A percentile compares a stretch with the other conserved stretches of the same genome.
phyloP scores from a whole-genome alignment of 225 moss, liverwort and hornwort species.

The Pseudisothecium myosuroides region DNA sequence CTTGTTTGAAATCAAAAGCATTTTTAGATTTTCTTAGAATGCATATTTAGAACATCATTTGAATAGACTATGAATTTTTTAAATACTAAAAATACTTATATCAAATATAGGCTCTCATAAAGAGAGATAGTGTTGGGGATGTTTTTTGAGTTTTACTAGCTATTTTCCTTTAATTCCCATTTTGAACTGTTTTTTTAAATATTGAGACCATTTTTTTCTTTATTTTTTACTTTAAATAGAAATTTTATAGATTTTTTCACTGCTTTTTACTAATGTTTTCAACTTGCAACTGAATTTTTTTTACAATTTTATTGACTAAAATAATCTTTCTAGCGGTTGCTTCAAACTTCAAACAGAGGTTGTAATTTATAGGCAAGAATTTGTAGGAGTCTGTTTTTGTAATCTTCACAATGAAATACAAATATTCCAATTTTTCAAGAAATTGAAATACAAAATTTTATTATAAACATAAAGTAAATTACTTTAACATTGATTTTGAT shows the following conservation, averaged over 20 bases:
- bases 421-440: not conserved
- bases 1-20: not conserved
- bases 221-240: too few species aligned
- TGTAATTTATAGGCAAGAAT: not conserved
- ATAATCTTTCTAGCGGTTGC: rapidly evolving
- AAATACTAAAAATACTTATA: not conserved
- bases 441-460: not conserved
- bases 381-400: rapidly evolving
- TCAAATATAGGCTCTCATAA: not conserved
- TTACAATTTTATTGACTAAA: rapidly evolving
- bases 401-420: not conserved
- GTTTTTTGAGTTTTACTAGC: not conserved
- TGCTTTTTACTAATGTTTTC: too few species aligned
- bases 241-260: too few species aligned
- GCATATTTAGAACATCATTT: not conserved
- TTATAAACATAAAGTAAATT: not conserved
- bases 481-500: not conserved
- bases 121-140: not conserved
- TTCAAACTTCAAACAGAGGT: too few species aligned
- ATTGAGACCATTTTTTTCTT: rapidly evolving
- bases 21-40: not conserved
- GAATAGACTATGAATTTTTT: not conserved
- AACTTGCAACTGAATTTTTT: too few species aligned
- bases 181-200: too few species aligned
- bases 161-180: too few species aligned